These are phyloP conservation scores for Lasiodiplodia gonubiensis DNA, from an alignment of 2,329 filamentous ascomycete species.

Conservation along the genomic window DNA sequence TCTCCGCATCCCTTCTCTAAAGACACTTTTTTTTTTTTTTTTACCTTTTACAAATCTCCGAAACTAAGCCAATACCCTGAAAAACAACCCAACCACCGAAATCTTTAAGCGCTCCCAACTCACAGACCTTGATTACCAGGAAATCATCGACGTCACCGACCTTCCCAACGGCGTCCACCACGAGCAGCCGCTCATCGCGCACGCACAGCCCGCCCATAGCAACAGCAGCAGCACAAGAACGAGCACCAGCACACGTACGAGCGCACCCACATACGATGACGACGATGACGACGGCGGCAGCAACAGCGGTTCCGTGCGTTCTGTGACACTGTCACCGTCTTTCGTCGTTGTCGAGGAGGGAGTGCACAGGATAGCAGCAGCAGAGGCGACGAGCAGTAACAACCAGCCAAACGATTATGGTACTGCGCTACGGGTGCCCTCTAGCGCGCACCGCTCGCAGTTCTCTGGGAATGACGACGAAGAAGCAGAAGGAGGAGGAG, in stretches of 20 bases:
- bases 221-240: not conserved
- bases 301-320: not conserved
- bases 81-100: not conserved
- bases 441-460: not conserved
- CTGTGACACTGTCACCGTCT: not conserved
- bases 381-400: not conserved
- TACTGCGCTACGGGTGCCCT: not conserved
- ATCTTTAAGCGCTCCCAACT: not conserved
- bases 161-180: conserved; percentile 5
- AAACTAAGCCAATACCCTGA: not conserved
- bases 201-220: too few species aligned
- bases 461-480: not conserved
- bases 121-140: not conserved
- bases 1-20: not conserved
- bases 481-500: not conserved
- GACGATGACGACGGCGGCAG: not conserved
- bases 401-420: not conserved
- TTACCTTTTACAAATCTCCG: too few species aligned
- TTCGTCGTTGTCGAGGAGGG: not conserved
- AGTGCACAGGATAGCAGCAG: not conserved
- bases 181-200: too few species aligned
- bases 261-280: not conserved
- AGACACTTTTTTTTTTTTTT: not conserved
- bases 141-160: conserved; percentile 12
- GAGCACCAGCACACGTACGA: not conserved